Conservation (phyloP, 78 protist species). For the Guillardia theta region DNA sequence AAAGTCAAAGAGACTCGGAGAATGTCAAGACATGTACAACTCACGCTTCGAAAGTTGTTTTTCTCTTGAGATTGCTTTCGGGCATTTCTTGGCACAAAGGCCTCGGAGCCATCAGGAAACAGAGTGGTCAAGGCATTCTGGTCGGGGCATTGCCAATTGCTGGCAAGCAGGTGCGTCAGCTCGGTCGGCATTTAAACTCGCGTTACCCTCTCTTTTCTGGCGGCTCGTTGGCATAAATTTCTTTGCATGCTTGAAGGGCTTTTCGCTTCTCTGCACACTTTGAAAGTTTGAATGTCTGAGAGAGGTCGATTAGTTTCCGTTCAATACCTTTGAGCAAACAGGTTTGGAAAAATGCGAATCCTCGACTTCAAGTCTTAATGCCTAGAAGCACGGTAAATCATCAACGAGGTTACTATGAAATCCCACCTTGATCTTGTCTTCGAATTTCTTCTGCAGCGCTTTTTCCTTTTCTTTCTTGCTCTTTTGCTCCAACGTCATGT, state of each 20-base stretch:
- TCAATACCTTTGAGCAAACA: neutral
- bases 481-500: too few species aligned
- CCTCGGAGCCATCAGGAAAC: neutral
- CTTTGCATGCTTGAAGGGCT: neutral
- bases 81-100: neutral
- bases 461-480: too few species aligned
- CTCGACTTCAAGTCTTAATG: neutral
- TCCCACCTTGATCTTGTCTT: neutral
- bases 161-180: too few species aligned
- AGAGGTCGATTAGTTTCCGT: too few species aligned
- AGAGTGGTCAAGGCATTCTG: neutral
- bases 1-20: neutral
- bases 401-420: too few species aligned
- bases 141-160: neutral
- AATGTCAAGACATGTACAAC: neutral
- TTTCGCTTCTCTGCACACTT: neutral
- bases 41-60: neutral
- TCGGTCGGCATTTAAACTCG: too few species aligned
- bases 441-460: neutral
- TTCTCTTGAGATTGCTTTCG: neutral
- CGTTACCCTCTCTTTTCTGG: too few species aligned
- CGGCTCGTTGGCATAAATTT: neutral
- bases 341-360: slow-evolving; percentile 2
- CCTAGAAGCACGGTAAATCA: too few species aligned
- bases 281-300: too few species aligned